Conservation (phyloP, 805 yeast species). For the Kluyveromyces nonfermentans region DNA sequence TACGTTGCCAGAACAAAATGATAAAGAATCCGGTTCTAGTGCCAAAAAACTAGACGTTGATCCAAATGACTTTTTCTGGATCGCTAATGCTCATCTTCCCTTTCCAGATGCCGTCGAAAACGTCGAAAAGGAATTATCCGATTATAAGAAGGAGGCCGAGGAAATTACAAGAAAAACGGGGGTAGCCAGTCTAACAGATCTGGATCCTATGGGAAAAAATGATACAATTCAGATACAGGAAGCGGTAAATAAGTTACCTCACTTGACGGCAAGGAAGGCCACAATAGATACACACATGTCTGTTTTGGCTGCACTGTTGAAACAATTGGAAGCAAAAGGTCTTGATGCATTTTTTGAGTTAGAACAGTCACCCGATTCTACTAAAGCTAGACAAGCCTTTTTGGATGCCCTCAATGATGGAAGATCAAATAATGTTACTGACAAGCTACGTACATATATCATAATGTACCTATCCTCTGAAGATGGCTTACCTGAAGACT, state of each 20-base stretch:
- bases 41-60: constrained; percentile 74
- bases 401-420: constrained; percentile 44
- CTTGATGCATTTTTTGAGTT: constrained; percentile 89
- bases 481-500: constrained; percentile 35
- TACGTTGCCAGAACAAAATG: constrained; percentile 39
- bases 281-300: constrained; percentile 96
- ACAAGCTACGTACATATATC: constrained; percentile 82
- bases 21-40: constrained; percentile 30
- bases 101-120: constrained; percentile 99
- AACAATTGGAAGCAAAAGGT: constrained; percentile 76
- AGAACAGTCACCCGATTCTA: constrained; percentile 64
- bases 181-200: constrained; percentile 60
- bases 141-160: constrained; percentile 79
- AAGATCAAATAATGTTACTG: constrained; percentile 56
- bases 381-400: constrained; percentile 45
- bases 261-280: constrained; percentile 76
- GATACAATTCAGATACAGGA: constrained; percentile 66
- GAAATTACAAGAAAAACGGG: constrained; percentile 72
- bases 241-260: constrained; percentile 89
- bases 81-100: constrained; percentile 70
- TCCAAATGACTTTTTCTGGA: constrained; percentile 92
- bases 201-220: constrained; percentile 43
- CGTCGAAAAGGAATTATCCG: constrained; percentile 73
- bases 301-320: constrained; percentile 73
- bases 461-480: constrained; percentile 55